Evolutionary conservation across 2,329 filamentous ascomycete genomes (phyloP), one percentile per base, ranked within the genome.

Genomic region (Trichoderma sp.): DNA sequence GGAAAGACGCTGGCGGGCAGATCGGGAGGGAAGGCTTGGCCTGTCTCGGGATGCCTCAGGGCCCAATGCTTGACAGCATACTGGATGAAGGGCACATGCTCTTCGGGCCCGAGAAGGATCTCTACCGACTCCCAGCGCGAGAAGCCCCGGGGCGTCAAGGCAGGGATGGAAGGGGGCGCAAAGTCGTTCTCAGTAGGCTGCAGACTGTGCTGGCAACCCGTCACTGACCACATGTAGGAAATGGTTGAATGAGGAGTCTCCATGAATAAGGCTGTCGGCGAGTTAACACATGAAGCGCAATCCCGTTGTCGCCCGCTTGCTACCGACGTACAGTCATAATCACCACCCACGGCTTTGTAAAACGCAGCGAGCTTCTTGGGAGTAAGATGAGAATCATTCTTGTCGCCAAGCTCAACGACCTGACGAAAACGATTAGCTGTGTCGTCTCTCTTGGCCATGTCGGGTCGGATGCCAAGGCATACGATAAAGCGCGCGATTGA

Each of bases 51-150:
- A 80, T 97, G 91, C 76, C 89, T 90, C 75, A 98, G 88, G 45
- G 91, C 88, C 89, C 95, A 98, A 77, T 93, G 88, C 76, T 89
- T 89, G 4, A 97, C 93, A 0, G 95, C 94, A 80, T 91, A 92
- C 80, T 97, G 94, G 29, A 99, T 84, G 80, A 95, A 96, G 0
- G 91, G 91, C 1, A 95, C 93, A 85, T 98, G 95, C 80, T 97
- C 94, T 79, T 97, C 93, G 0, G 97, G 97, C 2, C 92, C 94
- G 2, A 98, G 89, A 45, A 98, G 87, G 27, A 98, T 89, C 85
- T 98, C 95, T 74, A 98, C 93, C 0, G 94, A 95, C 86, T 98
- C 93, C 96, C 96, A 99, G 82, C 94, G 92, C 60, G 96, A 94
- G 83, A 97, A 99, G 56, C 97, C 97, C 80, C 91, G 90, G 0